Base-by-base conservation (phyloP, 257 asterid species). In the Prunella vulgaris region DNA sequence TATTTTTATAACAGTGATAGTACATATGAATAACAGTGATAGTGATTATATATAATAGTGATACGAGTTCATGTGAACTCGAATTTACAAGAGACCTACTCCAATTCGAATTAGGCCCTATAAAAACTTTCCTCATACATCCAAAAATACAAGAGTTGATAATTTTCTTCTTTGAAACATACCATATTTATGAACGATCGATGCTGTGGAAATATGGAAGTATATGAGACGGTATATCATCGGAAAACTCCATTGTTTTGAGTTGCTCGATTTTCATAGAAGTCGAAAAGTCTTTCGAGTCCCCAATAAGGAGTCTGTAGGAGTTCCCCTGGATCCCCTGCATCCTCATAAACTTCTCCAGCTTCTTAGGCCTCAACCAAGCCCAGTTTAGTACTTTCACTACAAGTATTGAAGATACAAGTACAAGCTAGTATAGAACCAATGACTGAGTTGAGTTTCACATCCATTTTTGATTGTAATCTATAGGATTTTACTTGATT, bases 321-420 rank as follows among this genome's bases (percentile, higher is more conserved):
- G 82, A 68, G 28, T 73, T 78, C 53, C 79, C 79, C 9, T 35
- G n/a, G 15, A 78, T 18, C 1, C 82, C 82, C 58, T 73, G 82
- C 9, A 48, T 20, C 48, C 76, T 49, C 10, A 69, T 62, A 30
- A 65, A 9, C 28, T 44, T 74, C 72, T 78, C 79, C 32, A 78
- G 76, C 66, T 64, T 69, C 56, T 67, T 64, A 0, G 75, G 78
- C 40, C 40, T 51, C 3, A 72, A 21, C 74, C 77, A 78, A 6
- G 21, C 64, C 78, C 69, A 68, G 6, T 69, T 74, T 18, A 74
- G 46, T 59, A 74, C 4, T 66, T 66, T 65, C 13, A 44, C 22
- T 4, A 15, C 20, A 5, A 65, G 4, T 25, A 51, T 4, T 9
- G 49, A 0, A 1, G 30, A 18, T 32, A 18, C 30, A 70, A 64